Percentiles rank a stretch among this genome's conserved stretches.
These are phyloP conservation scores for Tremellales sp. DNA, from an alignment of 1,284 basidiomycete species.

Conservation along the genomic window DNA sequence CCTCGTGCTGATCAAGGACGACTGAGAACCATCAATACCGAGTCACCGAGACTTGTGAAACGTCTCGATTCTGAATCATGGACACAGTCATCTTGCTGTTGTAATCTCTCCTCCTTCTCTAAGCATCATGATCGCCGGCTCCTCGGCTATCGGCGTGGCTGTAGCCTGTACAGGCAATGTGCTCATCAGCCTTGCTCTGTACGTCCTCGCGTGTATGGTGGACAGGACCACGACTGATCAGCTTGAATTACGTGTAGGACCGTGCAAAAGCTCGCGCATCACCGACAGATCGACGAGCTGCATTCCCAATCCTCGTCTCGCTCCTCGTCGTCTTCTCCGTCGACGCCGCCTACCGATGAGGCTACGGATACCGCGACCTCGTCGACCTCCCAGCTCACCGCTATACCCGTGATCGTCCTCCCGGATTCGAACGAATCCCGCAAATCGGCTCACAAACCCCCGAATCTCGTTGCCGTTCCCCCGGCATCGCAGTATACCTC, in stretches of 20 bases:
- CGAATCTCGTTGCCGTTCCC: too few relatives aligned
- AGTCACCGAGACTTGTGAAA: too few relatives aligned
- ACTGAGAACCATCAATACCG: too few relatives aligned
- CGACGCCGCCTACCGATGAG: neutral
- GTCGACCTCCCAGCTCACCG: neutral
- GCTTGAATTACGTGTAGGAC: slow-evolving; percentile 50
- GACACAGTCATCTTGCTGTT: too few relatives aligned
- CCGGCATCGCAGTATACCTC: too few relatives aligned
- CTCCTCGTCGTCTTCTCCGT: neutral
- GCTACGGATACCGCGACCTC: neutral
- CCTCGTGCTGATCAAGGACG: too few relatives aligned
- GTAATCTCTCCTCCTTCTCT: too few relatives aligned
- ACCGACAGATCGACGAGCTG: slow-evolving; percentile 56
- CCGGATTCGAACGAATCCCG: slow-evolving; percentile 2
- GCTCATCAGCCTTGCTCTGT: slow-evolving; percentile 80
- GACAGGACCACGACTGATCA: neutral
- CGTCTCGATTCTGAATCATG: too few relatives aligned
- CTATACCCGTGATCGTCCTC: slow-evolving; percentile 11
- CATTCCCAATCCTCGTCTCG: neutral
- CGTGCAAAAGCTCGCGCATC: slow-evolving; percentile 86
- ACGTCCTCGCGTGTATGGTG: slow-evolving; percentile 10
- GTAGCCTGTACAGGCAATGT: slow-evolving; percentile 82
- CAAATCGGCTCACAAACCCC: too few relatives aligned
- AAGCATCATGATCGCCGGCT: slow-evolving; percentile 12
- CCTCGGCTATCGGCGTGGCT: slow-evolving; percentile 71